phyloP scores from a whole-genome alignment of 352 stramenopile species.

The Phytophthora meadii region DNA sequence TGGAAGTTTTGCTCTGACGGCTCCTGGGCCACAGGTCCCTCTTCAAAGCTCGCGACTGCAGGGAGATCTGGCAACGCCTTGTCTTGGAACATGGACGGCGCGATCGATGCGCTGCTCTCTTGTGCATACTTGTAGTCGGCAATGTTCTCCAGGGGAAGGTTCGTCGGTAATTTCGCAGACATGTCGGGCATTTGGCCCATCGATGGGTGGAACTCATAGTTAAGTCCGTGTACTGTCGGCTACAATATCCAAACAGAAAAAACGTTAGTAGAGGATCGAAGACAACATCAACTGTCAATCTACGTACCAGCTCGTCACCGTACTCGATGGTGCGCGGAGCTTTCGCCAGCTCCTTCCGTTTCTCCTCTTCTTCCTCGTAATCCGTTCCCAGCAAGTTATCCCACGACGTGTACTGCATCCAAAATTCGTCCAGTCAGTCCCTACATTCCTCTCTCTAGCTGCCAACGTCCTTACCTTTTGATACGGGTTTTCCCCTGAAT shows the following conservation, averaged over 20 bases:
- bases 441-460: neutral
- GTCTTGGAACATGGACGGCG: slow-evolving; percentile 86
- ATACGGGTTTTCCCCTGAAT: slow-evolving; percentile 89
- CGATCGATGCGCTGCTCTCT: slow-evolving; percentile 72
- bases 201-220: slow-evolving; percentile 82
- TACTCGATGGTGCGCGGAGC: slow-evolving; percentile 84
- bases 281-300: neutral
- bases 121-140: slow-evolving; percentile 83
- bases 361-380: slow-evolving; percentile 89
- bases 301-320: slow-evolving; percentile 75
- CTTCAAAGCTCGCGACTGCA: slow-evolving; percentile 63
- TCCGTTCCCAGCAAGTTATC: slow-evolving; percentile 88
- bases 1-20: slow-evolving; percentile 58
- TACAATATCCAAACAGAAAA: slow-evolving; percentile 21
- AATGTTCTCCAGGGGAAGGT: slow-evolving; percentile 82
- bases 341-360: slow-evolving; percentile 80
- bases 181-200: slow-evolving; percentile 73
- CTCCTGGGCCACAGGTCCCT: slow-evolving; percentile 71
- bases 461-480: slow-evolving; percentile 61
- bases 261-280: neutral
- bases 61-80: slow-evolving; percentile 79
- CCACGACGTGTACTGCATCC: slow-evolving; percentile 83
- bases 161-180: slow-evolving; percentile 79
- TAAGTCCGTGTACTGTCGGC: slow-evolving; percentile 71
- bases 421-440: slow-evolving; percentile 13